Evolutionary conservation across 2,329 filamentous ascomycete species (phyloP), one percentile per base, ranked within the genome.

Genomic region (Blastomyces silverae): DNA sequence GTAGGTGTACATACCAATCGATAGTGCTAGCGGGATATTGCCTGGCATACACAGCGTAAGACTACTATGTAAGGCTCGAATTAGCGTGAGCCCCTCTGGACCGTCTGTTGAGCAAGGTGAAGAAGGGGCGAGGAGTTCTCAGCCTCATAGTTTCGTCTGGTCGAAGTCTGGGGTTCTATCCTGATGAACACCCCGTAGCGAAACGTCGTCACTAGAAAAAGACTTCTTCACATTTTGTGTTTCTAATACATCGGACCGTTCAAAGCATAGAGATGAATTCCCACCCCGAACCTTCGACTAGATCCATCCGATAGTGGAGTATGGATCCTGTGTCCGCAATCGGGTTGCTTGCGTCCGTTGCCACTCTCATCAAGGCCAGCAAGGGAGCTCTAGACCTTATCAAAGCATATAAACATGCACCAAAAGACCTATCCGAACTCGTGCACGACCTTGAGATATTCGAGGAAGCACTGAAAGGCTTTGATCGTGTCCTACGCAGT

Each of bases 401-500:
- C 7, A 39, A 57, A 39, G n/a, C 6, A 13, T 57, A 37, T 39
- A 57, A 57, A 37, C 55, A 57, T 39, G 55, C 55, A 13, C n/a
- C n/a, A 20, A 57, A 11, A 7, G 34, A 57, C n/a, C 55, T 57
- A 13, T n/a, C 37, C 53, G 65, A 60, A 15, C 53, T 68, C 25
- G 58, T 65, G 39, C 60, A 65, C 37, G 63, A 66, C 64, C 34
- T 68, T 57, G 28, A 55, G n/a, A 22, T 67, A 42, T 68, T 67
- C 25, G 60, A 67, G 22, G 66, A 68, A 34, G 63, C 65, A 20
- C 63, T 68, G 42, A 65, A 55, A 31, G 66, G 65, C 25, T 68
- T 67, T 61, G 67, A 66, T 52, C 66, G 67, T 39, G 64, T 68
- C 13, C 39, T 68, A 34, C 67, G 67, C 17, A 68, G 67, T 53